phyloP scores from a whole-genome alignment of 208 protist species.

The Crithidia mellificae region DNA sequence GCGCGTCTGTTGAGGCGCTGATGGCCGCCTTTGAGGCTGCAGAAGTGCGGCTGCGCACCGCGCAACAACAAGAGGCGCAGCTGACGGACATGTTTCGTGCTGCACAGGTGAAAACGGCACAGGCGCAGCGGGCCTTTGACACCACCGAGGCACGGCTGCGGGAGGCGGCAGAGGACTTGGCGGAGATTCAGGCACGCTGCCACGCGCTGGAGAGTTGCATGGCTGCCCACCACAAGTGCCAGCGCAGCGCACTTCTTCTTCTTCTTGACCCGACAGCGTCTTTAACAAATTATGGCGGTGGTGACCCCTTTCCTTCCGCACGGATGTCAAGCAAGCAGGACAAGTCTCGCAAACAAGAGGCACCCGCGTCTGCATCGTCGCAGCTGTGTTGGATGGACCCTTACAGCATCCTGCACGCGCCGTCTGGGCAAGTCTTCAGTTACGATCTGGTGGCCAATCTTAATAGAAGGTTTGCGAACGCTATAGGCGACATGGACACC shows the following conservation, averaged over 20 bases:
- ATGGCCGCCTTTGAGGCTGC: conserved; percentile 18
- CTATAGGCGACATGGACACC: neutral
- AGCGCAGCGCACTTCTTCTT: conserved; percentile 23
- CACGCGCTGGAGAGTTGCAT: conserved; percentile 25
- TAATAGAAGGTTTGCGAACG: too few species aligned
- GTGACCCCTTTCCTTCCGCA: too few species aligned
- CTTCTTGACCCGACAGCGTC: too few species aligned
- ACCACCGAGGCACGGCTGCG: conserved; percentile 15
- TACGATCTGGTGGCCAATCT: conserved; percentile 24
- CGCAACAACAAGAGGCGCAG: conserved; percentile 33
- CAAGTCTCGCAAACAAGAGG: too few species aligned
- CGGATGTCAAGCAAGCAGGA: too few species aligned
- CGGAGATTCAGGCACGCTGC: conserved; percentile 13
- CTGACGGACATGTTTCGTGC: conserved; percentile 33
- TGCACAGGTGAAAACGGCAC: conserved; percentile 13
- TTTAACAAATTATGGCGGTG: too few species aligned
- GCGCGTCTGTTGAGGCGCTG: conserved; percentile 9
- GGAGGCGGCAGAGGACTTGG: conserved; percentile 12
- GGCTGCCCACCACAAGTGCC: conserved; percentile 19
- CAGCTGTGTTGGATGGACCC: conserved; percentile 23
- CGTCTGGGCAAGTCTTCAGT: conserved; percentile 12
- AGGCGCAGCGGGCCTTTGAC: neutral
- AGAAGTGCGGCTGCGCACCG: conserved; percentile 6
- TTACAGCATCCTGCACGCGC: conserved; percentile 25
- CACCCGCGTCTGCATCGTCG: too few species aligned